Percentiles rank a stretch among this genome's conserved stretches.
These are phyloP conservation scores for Lagenidium giganteum DNA, from an alignment of 352 stramenopile species.

Conservation along the genomic window DNA sequence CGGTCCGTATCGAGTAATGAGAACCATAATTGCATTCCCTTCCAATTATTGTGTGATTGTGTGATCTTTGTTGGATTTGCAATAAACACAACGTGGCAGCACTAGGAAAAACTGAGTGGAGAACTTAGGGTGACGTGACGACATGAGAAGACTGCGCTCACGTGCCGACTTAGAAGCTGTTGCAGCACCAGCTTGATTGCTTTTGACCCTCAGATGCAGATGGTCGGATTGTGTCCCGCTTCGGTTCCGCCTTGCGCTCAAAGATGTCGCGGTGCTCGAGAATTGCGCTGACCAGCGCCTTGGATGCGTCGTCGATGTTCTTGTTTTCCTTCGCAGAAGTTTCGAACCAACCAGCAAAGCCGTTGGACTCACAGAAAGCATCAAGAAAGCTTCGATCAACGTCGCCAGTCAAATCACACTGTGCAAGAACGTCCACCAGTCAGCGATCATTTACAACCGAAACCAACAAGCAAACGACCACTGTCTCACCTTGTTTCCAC, in stretches of 20 bases:
- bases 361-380: conserved; percentile 79
- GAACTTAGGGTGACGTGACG: no score
- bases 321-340: conserved; percentile 89
- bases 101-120: no score
- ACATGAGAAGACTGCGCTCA: no score
- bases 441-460: no score
- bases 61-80: no score
- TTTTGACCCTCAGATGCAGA: conserved; percentile 26
- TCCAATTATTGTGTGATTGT: no score
- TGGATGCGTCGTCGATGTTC: conserved; percentile 81
- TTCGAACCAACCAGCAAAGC: conserved; percentile 87
- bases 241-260: conserved; percentile 54
- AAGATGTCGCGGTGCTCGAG: conserved; percentile 74
- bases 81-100: no score
- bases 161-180: conserved; percentile 77
- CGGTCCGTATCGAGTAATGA: no score
- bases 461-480: no score
- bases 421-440: not conserved
- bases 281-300: conserved; percentile 64
- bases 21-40: no score
- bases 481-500: conserved; percentile 82
- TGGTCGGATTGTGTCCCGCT: conserved; percentile 62
- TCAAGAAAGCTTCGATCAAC: conserved; percentile 66
- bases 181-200: conserved; percentile 67
- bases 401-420: conserved; percentile 74